Percentiles rank a stretch among this genome's conserved stretches.
phyloP scores from a whole-genome alignment of 331 rosid species.

The Quercus tomentella region DNA sequence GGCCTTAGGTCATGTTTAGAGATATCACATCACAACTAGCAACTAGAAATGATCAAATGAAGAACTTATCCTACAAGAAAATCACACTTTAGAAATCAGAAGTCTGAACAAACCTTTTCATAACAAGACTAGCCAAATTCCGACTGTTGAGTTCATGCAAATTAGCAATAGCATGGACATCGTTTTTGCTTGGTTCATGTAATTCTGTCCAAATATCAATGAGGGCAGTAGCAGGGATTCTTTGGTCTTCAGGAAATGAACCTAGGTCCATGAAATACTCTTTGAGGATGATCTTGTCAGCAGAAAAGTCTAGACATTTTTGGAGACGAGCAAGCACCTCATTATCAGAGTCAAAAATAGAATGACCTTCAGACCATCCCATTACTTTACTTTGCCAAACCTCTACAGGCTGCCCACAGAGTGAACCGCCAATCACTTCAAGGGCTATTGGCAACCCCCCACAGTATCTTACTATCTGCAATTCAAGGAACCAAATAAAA shows the following conservation, averaged over 20 bases:
- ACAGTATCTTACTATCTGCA: slow-evolving; percentile 56
- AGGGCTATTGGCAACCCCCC: slow-evolving; percentile 60
- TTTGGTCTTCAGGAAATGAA: slow-evolving; percentile 56
- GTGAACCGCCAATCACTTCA: slow-evolving; percentile 50
- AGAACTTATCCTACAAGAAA: not conserved
- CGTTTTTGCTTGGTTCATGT: slow-evolving; percentile 25
- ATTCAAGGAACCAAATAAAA: slow-evolving; percentile 10
- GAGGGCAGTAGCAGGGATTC: slow-evolving; percentile 43
- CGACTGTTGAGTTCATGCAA: slow-evolving; percentile 20
- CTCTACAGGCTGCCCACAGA: slow-evolving; percentile 37
- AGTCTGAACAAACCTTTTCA: slow-evolving; percentile 37
- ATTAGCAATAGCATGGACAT: slow-evolving; percentile 22
- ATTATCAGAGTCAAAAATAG: slow-evolving; percentile 25
- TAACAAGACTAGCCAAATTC: slow-evolving; percentile 35
- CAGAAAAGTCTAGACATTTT: no score
- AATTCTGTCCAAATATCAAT: slow-evolving; percentile 50
- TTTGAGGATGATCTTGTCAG: slow-evolving; percentile 10
- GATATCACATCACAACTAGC: not conserved
- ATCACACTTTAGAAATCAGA: not conserved
- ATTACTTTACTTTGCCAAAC: slow-evolving; percentile 34
- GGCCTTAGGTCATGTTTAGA: no score
- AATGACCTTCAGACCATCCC: slow-evolving; percentile 30
- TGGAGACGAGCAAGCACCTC: no score
- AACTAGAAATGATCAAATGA: not conserved
- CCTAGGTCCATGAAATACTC: slow-evolving; percentile 48